Conservation (phyloP, 2,329 filamentous ascomycete genomes). For the Paracoccidioides lutzii region DNA sequence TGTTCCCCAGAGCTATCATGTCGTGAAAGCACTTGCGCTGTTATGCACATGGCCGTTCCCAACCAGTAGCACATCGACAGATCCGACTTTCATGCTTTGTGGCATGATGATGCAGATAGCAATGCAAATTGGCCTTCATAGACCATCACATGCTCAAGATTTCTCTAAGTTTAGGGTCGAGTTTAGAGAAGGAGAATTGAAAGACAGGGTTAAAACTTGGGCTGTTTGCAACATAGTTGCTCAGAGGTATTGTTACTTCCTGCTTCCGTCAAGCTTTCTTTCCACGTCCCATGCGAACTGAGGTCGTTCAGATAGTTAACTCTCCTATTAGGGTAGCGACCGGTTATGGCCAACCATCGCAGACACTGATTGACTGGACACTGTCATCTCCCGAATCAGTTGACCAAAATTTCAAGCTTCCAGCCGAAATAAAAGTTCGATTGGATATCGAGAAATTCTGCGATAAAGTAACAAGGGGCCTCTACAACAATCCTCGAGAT, state of each 20-base stretch:
- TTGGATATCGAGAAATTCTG: conserved; percentile 47
- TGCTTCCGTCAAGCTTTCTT: neutral
- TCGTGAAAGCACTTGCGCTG: conserved; percentile 50
- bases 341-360: conserved; percentile 55
- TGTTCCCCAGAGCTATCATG: conserved; percentile 50
- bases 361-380: conserved; percentile 49
- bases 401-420: conserved; percentile 37
- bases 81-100: conserved; percentile 53
- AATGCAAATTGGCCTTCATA: conserved; percentile 54
- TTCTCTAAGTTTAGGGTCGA: conserved; percentile 40
- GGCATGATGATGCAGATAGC: conserved; percentile 56
- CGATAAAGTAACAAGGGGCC: conserved; percentile 42
- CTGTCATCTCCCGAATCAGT: conserved; percentile 33
- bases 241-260: conserved; percentile 39
- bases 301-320: neutral
- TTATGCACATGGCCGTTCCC: conserved; percentile 55
- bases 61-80: conserved; percentile 49
- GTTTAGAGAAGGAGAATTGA: conserved; percentile 48
- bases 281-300: neutral
- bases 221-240: conserved; percentile 55
- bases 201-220: conserved; percentile 54
- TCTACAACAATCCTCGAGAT: conserved; percentile 45
- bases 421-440: conserved; percentile 38
- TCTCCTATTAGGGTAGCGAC: conserved; percentile 43
- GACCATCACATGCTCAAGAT: conserved; percentile 49